Evolutionary conservation across 2,329 filamentous ascomycete species (phyloP).

Genomic region (Thelonectria rubi): DNA sequence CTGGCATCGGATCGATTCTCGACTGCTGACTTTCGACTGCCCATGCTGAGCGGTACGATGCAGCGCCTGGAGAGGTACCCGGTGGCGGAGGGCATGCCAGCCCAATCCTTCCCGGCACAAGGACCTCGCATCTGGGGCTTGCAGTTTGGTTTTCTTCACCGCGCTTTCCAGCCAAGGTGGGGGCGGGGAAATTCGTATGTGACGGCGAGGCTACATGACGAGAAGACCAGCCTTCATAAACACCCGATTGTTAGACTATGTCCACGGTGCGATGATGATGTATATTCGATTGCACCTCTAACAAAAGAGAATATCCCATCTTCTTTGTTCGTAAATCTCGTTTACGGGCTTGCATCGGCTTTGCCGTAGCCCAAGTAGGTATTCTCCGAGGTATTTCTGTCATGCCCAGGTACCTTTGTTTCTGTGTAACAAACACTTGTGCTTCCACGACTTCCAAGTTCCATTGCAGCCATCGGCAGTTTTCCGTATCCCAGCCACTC

Average conservation of each 20-base stretch:
- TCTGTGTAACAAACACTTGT: background rate
- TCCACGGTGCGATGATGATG: background rate
- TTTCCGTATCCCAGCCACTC: background rate
- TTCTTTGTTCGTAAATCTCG: too few species aligned
- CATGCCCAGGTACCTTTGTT: background rate
- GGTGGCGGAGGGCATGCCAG: background rate
- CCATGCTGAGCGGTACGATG: too few species aligned
- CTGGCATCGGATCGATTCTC: background rate
- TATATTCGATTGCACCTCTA: too few species aligned
- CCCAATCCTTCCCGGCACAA: background rate
- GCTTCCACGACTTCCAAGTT: background rate
- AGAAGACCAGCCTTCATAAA: background rate
- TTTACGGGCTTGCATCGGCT: too few species aligned
- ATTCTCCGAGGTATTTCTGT: too few species aligned
- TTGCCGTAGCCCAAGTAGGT: too few species aligned
- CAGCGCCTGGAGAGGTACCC: background rate
- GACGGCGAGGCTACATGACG: background rate
- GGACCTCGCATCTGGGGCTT: background rate
- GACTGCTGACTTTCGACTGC: too few species aligned
- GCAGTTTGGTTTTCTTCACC: conserved; percentile 2
- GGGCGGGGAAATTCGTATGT: background rate
- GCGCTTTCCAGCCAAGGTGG: conserved; percentile 4
- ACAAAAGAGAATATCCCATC: too few species aligned
- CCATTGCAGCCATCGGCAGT: too few species aligned
- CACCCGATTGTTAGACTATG: background rate